Evolutionary conservation across 331 rosid genomes (phyloP).

Genomic region (Ulmus americana): DNA sequence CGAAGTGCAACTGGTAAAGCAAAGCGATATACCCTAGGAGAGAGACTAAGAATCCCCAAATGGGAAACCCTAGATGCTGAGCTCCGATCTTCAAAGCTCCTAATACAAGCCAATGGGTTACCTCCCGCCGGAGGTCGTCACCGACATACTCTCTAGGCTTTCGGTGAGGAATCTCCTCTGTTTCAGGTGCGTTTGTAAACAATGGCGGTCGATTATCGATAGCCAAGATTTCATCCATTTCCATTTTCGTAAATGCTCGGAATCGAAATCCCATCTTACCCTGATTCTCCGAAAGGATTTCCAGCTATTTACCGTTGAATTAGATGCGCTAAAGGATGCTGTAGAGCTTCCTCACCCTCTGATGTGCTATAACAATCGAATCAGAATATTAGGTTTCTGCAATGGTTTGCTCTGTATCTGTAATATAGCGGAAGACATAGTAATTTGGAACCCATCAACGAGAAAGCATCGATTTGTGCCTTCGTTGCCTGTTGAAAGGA

Average conservation of each 20-base stretch:
- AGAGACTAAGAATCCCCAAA: not conserved
- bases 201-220: slow-evolving; percentile 39
- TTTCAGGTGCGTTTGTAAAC: slow-evolving; percentile 26
- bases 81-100: not conserved
- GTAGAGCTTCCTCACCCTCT: slow-evolving; percentile 59
- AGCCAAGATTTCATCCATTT: slow-evolving; percentile 24
- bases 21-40: not conserved
- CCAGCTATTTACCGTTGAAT: slow-evolving; percentile 24
- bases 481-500: slow-evolving; percentile 34
- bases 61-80: not conserved
- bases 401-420: slow-evolving; percentile 64
- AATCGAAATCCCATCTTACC: slow-evolving; percentile 14
- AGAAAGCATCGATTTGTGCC: slow-evolving; percentile 48
- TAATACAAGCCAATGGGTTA: slow-evolving; percentile 21
- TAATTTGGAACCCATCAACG: slow-evolving; percentile 66
- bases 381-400: slow-evolving; percentile 47
- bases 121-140: slow-evolving; percentile 40
- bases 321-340: slow-evolving; percentile 21
- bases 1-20: too few species aligned
- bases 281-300: slow-evolving; percentile 29
- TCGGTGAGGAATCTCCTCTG: slow-evolving; percentile 28
- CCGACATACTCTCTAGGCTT: slow-evolving; percentile 32
- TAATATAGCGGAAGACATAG: slow-evolving; percentile 71
- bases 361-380: slow-evolving; percentile 62
- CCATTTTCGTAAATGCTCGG: slow-evolving; percentile 24